Base-by-base conservation (phyloP, 2,329 filamentous ascomycete genomes). In the Boeremia lycopersici region DNA sequence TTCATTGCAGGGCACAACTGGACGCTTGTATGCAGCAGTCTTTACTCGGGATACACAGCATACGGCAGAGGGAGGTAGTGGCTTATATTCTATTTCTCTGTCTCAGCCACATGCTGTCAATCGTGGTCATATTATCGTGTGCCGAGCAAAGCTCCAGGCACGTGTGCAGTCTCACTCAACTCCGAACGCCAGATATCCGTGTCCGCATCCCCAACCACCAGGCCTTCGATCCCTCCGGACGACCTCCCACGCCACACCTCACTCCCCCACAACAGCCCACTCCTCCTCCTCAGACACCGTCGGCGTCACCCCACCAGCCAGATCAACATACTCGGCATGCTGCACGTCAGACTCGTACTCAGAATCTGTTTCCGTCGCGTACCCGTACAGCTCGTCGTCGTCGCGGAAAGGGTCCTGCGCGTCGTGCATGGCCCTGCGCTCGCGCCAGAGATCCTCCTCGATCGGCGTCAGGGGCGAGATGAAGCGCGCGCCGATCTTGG, bases 191-290 rank as follows among this genome's bases (percentile, higher is more conserved):
- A 23, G 3, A 23, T 23, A 23, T 23, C 19, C 19, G 5, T 23
- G 5, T 23, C 19, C 19, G 5, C 5, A 23, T n/a, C 19, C 19
- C 19, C 19, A 5, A 23, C 19, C 19, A 23, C 19, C 19, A 23
- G 19, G 19, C 19, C 19, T 26, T n/a, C n/a, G n/a, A n/a, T n/a
- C n/a, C n/a, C n/a, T n/a, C n/a, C n/a, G n/a, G n/a, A n/a, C n/a
- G n/a, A 11, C 2, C 4, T 11, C 8, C 2, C 8, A 42, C 3
- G 23, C 7, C 30, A n/a, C 15, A 17, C 33, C n/a, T 51, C 17
- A 46, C 1, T 35, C 35, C 11, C 56, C 52, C 8, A 59, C 53
- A 23, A 56, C 35, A 19, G 59, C 43, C 56, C 56, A 59, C 11
- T 49, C 56, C 2, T 33, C 48, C 11, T 26, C 39, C 28, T 59